These are phyloP conservation scores for Trichophyton benhamiae DNA, from an alignment of 2,329 filamentous ascomycete species.

Conservation along the genomic window DNA sequence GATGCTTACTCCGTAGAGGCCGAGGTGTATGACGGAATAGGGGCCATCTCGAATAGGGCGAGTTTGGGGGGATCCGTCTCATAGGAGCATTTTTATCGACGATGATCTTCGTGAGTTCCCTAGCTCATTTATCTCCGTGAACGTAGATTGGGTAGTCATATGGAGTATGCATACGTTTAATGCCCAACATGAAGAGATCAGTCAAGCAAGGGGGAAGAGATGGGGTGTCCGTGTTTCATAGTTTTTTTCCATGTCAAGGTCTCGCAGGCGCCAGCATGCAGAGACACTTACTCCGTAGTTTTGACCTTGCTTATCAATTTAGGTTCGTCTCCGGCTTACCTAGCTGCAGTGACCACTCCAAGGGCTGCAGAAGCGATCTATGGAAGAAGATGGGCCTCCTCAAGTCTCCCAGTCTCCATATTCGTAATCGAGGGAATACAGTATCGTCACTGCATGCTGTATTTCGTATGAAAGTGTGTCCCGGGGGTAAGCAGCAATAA, in stretches of 20 bases:
- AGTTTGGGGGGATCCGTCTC: neutral
- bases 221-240: neutral
- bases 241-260: neutral
- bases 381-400: neutral
- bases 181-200: neutral
- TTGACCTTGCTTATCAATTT: neutral
- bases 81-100: neutral
- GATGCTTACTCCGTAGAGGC: neutral
- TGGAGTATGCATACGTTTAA: neutral
- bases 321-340: neutral
- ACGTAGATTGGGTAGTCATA: neutral
- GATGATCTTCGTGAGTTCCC: neutral
- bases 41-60: neutral
- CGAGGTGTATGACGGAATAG: neutral
- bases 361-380: neutral
- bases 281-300: neutral
- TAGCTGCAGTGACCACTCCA: neutral
- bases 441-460: neutral
- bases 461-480: neutral
- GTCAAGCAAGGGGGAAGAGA: neutral
- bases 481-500: neutral
- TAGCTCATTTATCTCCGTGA: neutral
- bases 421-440: neutral
- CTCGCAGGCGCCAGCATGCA: neutral
- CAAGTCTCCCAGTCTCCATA: neutral